Evolutionary conservation across 192 early-diverging fungal species (phyloP), one percentile per base, ranked within the genome.

Genomic region (Mortierella alpina): DNA sequence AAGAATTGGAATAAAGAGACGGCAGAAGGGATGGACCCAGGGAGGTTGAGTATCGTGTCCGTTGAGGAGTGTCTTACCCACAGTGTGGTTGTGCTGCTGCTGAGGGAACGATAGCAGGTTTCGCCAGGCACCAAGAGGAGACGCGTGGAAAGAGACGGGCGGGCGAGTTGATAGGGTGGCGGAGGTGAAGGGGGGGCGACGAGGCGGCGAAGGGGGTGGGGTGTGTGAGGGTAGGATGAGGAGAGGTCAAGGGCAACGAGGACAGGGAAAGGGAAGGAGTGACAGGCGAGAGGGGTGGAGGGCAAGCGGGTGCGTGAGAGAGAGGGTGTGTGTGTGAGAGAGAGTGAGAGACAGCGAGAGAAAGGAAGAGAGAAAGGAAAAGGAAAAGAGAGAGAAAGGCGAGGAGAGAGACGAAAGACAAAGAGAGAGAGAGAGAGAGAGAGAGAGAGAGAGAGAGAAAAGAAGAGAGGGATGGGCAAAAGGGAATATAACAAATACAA

Each of bases 331-430:
- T 20, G 44, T 20, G 49, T 31, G 47, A 63, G 47, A 50, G 31
- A 49, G 63, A 52, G 49, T 31, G 63, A 39, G 20, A 49, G 31
- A 50, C 48, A 64, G 31, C 40, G 52, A 55, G 40, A 49, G 64
- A 48, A 18, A 44, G 52, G 18, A 6, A 31, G 40, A 46, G n/a
- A 55, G 47, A 45, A 54, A 54, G 42, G 42, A 15, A 31, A 69
- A 40, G 47, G 48, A 42, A 20, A 54, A 9, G 39, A 42, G 6
- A 45, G 31, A 10, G 41, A 50, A 48, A 54, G 50, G 54, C 11
- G 45, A 41, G 39, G 48, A 42, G 39, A 55, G 44, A 13, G 61
- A 51, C 12, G 31, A 63, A 57, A 31, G 31, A 53, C 12, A 45
- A 67, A n/a, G 48, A 50, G 59, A 49, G 42, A 31, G 50, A 52